Evolutionary conservation across 495 filamentous ascomycete genomes (phyloP).

Genomic region (Penicillium canariense): DNA sequence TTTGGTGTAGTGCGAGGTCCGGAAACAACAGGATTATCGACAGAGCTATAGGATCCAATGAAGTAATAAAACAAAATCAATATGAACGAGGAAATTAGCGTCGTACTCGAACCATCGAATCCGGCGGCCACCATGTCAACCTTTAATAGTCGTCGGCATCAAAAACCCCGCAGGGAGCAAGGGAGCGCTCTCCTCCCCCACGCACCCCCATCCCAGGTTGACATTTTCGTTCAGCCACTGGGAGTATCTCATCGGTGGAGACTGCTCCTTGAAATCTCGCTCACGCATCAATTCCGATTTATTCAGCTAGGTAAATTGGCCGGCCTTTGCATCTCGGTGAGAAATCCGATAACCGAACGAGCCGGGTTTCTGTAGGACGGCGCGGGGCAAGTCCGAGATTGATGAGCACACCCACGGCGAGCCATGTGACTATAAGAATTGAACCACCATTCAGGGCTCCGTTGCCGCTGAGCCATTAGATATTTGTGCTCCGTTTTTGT

Average conservation of each 20-base stretch:
- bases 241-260: background rate
- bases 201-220: constrained; percentile 3
- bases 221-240: constrained; percentile 12
- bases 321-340: constrained; percentile 25
- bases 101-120: too few species aligned
- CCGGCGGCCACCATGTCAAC: background rate
- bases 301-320: background rate
- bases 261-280: background rate
- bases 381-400: constrained; percentile 39
- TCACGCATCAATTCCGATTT: constrained; percentile 37
- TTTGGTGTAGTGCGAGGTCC: constrained; percentile 8
- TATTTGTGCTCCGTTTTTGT: background rate
- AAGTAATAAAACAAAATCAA: background rate
- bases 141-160: constrained; percentile 15
- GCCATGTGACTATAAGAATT: background rate
- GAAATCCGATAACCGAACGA: constrained; percentile 34
- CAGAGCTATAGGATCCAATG: background rate
- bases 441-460: background rate
- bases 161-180: constrained; percentile 13
- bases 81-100: background rate
- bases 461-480: background rate
- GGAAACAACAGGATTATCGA: background rate
- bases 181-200: constrained; percentile 17
- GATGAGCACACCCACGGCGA: background rate
- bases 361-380: background rate